Evolutionary conservation across 2,329 filamentous ascomycete genomes (phyloP).

Genomic region (Chaetomium sp.): DNA sequence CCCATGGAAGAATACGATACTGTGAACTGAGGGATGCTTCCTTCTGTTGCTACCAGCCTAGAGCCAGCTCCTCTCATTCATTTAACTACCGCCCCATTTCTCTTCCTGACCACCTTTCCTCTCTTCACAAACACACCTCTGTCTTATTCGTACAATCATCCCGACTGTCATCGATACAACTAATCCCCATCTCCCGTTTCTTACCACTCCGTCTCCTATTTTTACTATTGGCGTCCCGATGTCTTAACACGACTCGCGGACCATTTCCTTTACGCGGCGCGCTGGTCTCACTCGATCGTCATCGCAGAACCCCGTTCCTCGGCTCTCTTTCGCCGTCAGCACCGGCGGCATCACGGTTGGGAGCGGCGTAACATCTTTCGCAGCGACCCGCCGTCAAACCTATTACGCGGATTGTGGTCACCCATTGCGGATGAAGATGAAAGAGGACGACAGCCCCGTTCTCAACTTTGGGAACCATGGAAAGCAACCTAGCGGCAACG

Average conservation of each 20-base stretch:
- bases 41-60: not conserved
- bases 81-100: not conserved
- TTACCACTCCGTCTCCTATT: not conserved
- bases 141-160: not conserved
- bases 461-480: constrained; percentile 53
- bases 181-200: not conserved
- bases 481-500: constrained; percentile 1
- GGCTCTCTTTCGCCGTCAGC: constrained; percentile 22
- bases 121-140: not conserved
- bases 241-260: not conserved
- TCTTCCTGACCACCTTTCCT: not conserved
- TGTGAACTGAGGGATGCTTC: not conserved
- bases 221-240: not conserved
- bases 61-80: not conserved
- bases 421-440: constrained; percentile 51
- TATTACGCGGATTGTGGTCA: constrained; percentile 50
- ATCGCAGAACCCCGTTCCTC: constrained; percentile 8
- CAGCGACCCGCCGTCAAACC: constrained; percentile 27
- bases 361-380: constrained; percentile 43
- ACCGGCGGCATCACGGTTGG: constrained; percentile 45
- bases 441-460: constrained; percentile 53
- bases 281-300: not conserved
- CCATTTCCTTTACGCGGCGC: not conserved
- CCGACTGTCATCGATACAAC: not conserved
- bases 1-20: not conserved